Base-by-base conservation (phyloP, 108 stramenopile species). In the Skeletonema marinoi region DNA sequence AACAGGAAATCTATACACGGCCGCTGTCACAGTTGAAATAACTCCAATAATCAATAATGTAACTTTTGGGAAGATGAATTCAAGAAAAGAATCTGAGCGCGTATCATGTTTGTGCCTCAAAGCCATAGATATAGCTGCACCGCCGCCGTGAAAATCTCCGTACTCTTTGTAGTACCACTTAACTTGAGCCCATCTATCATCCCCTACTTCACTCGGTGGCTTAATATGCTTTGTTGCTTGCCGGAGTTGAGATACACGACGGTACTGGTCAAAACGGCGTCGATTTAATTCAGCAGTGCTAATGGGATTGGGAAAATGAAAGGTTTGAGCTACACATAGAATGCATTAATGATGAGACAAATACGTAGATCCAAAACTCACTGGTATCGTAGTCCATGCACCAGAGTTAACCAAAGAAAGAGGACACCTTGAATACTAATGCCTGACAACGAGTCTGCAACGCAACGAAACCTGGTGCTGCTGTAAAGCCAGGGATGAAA, bases 381-480 rank as follows among this genome's bases (percentile, higher is more conserved):
- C 80, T 95, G 92, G 72, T 89, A 95, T 32, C 91, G 81, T 62
- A 95, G 73, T 3, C 92, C 92, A 14, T 93, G 85, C 58, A 93
- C 82, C 32, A 95, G 79, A 51, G 89, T 90, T 1, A 90, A 74
- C 87, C 89, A 93, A 30, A 92, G 65, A 41, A 92, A 84, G 21
- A 93, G 66, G 35, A 92, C 82, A n/a, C 86, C 80, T 30, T 90
- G 90, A 19, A 92, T 75, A 17, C 94, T 92, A 50, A 89, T 87
- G 0, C 90, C 91, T 11, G 88, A 79, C 11, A 89, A 39, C 0
- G 86, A 87, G 65, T 93, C 88, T 7, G 90, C 89, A 35, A 78
- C 56, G 4, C 68, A 68, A 59, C 89, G 85, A 60, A 90, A 70
- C 16, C 46, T 66, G 46, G 79, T 42, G 60, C 71, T 71, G 33